These are phyloP conservation scores for Suzukiozyma palmioleophila DNA, from an alignment of 1,139 yeast species.

Conservation along the genomic window DNA sequence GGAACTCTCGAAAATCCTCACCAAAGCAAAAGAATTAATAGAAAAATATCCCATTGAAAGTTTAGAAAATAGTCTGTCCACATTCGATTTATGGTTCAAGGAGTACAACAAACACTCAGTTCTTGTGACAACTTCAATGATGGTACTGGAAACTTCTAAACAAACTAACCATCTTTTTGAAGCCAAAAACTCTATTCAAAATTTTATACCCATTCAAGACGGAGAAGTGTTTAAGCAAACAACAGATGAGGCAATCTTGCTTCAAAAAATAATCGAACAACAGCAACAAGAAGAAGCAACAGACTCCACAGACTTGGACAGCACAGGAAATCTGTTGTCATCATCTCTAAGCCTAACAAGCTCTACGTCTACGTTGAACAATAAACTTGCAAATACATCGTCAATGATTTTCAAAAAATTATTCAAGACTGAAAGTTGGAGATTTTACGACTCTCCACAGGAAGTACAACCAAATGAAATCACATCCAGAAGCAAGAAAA, in stretches of 20 bases:
- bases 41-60: constrained; percentile 24
- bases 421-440: constrained; percentile 13
- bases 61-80: constrained; percentile 19
- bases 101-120: constrained; percentile 26
- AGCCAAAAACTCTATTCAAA: constrained; percentile 7
- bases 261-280: constrained; percentile 17
- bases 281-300: constrained; percentile 9
- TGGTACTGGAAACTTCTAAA: constrained; percentile 2
- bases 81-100: constrained; percentile 35
- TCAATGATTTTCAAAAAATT: constrained; percentile 30
- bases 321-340: constrained; percentile 27
- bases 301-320: constrained; percentile 14
- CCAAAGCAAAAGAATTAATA: constrained; percentile 26
- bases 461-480: constrained; percentile 10
- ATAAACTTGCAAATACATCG: constrained; percentile 26
- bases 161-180: constrained; percentile 3
- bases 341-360: constrained; percentile 35
- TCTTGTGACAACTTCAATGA: constrained; percentile 19
- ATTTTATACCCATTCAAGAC: constrained; percentile 25
- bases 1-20: constrained; percentile 35
- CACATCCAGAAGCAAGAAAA: constrained; percentile 7
- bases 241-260: constrained; percentile 18
- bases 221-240: constrained; percentile 25
- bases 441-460: constrained; percentile 5
- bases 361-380: constrained; percentile 28